Conservation (phyloP, 2,329 filamentous ascomycete genomes). For the Alternaria ethzedia region DNA sequence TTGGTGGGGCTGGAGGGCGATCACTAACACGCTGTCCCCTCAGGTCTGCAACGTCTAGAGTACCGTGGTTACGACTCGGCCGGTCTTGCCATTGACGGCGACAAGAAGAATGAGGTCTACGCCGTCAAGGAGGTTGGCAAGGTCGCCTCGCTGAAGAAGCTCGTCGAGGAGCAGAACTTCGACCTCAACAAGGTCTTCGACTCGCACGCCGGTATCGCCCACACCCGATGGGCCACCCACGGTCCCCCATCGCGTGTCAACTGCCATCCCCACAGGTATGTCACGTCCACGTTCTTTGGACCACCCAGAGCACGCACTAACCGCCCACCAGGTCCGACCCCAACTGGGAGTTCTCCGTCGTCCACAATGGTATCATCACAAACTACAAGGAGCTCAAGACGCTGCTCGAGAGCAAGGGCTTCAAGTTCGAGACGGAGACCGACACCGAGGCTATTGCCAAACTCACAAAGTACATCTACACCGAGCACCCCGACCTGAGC, state of each 20-base stretch:
- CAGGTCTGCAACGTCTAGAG: slow-evolving; percentile 92
- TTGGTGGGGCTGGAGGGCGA: slow-evolving; percentile 9
- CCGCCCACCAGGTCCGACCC: slow-evolving; percentile 75
- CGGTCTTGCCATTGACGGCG: slow-evolving; percentile 91
- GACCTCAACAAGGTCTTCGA: slow-evolving; percentile 94
- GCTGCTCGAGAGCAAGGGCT: slow-evolving; percentile 90
- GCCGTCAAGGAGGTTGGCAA: slow-evolving; percentile 99
- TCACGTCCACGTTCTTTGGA: slow-evolving; percentile 11
- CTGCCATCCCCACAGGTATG: slow-evolving; percentile 97
- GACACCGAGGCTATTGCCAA: slow-evolving; percentile 99
- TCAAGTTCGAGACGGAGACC: slow-evolving; percentile 98
- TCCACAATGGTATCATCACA: slow-evolving; percentile 99
- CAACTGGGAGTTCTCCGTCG: slow-evolving; percentile 94
- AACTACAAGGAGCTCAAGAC: slow-evolving; percentile 99
- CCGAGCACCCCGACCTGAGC: slow-evolving; percentile 90
- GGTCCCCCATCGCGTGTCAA: slow-evolving; percentile 91
- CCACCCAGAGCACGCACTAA: slow-evolving; percentile 22
- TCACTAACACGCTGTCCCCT: slow-evolving; percentile 29
- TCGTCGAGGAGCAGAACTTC: slow-evolving; percentile 82
- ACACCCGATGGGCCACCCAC: slow-evolving; percentile 99
- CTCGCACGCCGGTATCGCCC: slow-evolving; percentile 97
- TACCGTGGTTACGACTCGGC: slow-evolving; percentile 99
- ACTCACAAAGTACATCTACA: slow-evolving; percentile 97
- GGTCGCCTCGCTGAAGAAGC: slow-evolving; percentile 92
- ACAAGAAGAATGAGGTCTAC: slow-evolving; percentile 98